A percentile compares a stretch with the other conserved stretches of the same genome.
Evolutionary conservation across 495 filamentous ascomycete genomes (phyloP).

Genomic region (Penicillium riverlandense): DNA sequence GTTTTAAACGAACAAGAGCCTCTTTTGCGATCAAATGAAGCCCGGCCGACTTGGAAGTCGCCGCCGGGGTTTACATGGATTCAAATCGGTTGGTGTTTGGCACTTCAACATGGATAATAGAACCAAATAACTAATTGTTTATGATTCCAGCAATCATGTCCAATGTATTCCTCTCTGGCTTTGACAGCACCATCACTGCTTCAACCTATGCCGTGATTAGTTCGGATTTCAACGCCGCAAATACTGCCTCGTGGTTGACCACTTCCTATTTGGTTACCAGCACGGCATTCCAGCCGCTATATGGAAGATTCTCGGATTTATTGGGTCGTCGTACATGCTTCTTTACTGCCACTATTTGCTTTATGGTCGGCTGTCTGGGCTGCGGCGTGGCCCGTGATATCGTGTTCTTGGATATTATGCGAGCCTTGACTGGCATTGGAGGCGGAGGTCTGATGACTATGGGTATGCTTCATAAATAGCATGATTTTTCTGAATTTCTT

Average conservation of each 20-base stretch:
- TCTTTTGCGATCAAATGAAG: slow-evolving; percentile 25
- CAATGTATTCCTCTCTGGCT: slow-evolving; percentile 59
- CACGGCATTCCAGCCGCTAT: slow-evolving; percentile 52
- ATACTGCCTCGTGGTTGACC: slow-evolving; percentile 57
- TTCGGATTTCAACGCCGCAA: slow-evolving; percentile 61
- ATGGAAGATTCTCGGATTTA: slow-evolving; percentile 40
- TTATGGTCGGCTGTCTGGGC: slow-evolving; percentile 36
- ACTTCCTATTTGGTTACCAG: slow-evolving; percentile 58
- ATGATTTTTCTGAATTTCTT: background rate
- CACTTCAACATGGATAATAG: too few relatives aligned
- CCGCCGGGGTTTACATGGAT: slow-evolving; percentile 39
- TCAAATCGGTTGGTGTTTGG: slow-evolving; percentile 28
- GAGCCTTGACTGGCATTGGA: slow-evolving; percentile 66
- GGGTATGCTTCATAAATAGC: slow-evolving; percentile 29
- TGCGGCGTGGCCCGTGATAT: slow-evolving; percentile 45
- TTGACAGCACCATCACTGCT: slow-evolving; percentile 61
- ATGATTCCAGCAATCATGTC: slow-evolving; percentile 46
- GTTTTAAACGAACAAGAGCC: slow-evolving; percentile 25
- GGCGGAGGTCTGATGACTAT: slow-evolving; percentile 57
- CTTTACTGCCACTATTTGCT: slow-evolving; percentile 35
- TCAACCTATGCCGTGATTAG: slow-evolving; percentile 60
- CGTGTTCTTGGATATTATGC: slow-evolving; percentile 65
- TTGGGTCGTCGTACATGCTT: slow-evolving; percentile 37
- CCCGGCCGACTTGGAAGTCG: slow-evolving; percentile 23
- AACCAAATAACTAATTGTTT: too few relatives aligned